Evolutionary conservation across 768 basidiomycete genomes (phyloP).

Genomic region (Pulveroboletus ravenelii): DNA sequence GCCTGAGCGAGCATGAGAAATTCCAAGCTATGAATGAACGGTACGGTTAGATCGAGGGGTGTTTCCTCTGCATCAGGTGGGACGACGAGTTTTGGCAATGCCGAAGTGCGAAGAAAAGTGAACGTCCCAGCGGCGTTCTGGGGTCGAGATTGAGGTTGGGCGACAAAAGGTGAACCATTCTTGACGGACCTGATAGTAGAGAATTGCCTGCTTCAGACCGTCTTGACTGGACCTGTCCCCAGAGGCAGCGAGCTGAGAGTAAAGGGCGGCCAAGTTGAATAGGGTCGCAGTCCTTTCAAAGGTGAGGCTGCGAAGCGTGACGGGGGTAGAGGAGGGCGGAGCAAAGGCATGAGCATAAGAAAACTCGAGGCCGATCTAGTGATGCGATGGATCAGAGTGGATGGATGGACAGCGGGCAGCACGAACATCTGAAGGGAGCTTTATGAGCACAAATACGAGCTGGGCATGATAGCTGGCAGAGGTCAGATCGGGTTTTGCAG

Average conservation of each 20-base stretch:
- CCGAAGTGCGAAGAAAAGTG: conserved; percentile 52
- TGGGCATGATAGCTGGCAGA: conserved; percentile 82
- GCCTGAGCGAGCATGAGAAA: conserved; percentile 87
- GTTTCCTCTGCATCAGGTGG: conserved; percentile 47
- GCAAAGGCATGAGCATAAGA: conserved; percentile 73
- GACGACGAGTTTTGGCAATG: conserved; percentile 47
- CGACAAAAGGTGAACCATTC: conserved; percentile 7
- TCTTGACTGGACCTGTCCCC: conserved; percentile 69
- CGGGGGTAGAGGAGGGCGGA: conserved; percentile 43
- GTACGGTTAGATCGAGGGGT: conserved; percentile 61
- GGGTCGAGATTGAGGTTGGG: conserved; percentile 1
- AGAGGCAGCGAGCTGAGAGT: conserved; percentile 68
- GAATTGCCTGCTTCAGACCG: conserved; percentile 79
- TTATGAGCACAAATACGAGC: conserved; percentile 75
- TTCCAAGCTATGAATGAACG: conserved; percentile 61
- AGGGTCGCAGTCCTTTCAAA: conserved; percentile 78
- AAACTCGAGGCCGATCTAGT: conserved; percentile 65
- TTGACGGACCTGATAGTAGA: conserved; percentile 59
- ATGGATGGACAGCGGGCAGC: conserved; percentile 4
- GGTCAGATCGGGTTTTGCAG: conserved; percentile 1
- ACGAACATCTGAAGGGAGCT: conserved; percentile 75
- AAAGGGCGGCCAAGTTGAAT: conserved; percentile 86
- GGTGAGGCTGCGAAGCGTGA: conserved; percentile 65
- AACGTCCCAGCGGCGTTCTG: conserved; percentile 72
- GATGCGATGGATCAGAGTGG: conserved; percentile 7